Evolutionary conservation across 2,329 filamentous ascomycete genomes (phyloP).

Genomic region (Rutstroemia sp.): DNA sequence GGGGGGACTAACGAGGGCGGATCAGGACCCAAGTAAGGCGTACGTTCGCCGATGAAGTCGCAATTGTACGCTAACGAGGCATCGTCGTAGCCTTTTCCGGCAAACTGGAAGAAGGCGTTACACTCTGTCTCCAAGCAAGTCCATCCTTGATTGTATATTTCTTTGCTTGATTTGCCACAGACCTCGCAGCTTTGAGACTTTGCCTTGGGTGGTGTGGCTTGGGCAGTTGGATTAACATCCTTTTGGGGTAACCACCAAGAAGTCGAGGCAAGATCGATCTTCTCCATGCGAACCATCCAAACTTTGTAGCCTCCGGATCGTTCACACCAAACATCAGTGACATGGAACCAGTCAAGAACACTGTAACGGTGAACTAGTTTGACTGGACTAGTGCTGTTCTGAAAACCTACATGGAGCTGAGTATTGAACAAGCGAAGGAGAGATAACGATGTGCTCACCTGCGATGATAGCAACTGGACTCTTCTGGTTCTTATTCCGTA

Average conservation of each 20-base stretch:
- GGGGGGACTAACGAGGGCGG: conserved; percentile 34
- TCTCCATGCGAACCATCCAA: conserved; percentile 59
- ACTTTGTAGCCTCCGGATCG: conserved; percentile 31
- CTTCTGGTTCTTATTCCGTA: conserved; percentile 33
- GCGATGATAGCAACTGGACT: conserved; percentile 49
- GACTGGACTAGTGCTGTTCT: conserved; percentile 41
- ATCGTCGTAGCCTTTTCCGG: neutral
- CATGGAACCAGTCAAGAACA: conserved; percentile 61
- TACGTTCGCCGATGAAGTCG: conserved; percentile 49
- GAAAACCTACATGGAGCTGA: conserved; percentile 37
- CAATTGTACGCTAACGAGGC: conserved; percentile 40
- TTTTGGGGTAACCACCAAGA: conserved; percentile 52
- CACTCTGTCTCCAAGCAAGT: conserved; percentile 51
- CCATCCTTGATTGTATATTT: conserved; percentile 42
- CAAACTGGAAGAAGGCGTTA: conserved; percentile 38
- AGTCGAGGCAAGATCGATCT: conserved; percentile 40
- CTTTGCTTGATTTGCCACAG: conserved; percentile 35
- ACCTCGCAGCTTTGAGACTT: conserved; percentile 29
- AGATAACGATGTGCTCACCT: conserved; percentile 34
- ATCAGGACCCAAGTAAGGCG: conserved; percentile 31
- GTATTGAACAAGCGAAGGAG: neutral
- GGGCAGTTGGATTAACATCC: neutral
- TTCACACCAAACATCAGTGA: conserved; percentile 64
- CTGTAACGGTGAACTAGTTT: conserved; percentile 51
- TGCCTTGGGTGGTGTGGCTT: neutral